Evolutionary conservation across 805 yeast species (phyloP).

Genomic region (Candida chauliodis): DNA sequence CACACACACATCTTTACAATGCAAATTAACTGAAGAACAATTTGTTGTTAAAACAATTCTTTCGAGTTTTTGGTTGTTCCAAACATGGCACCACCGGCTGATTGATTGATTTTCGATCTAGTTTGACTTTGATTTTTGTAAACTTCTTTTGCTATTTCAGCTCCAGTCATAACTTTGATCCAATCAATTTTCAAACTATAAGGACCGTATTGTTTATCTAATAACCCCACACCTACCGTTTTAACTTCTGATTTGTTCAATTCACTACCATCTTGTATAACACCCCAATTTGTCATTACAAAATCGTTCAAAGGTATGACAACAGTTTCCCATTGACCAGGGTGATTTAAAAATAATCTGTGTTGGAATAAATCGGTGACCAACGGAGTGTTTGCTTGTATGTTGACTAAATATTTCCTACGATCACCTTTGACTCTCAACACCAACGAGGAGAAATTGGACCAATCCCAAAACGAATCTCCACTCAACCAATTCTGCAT

Average conservation of each 20-base stretch:
- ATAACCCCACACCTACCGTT: constrained; percentile 73
- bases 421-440: constrained; percentile 70
- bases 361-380: constrained; percentile 81
- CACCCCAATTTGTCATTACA: constrained; percentile 82
- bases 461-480: constrained; percentile 64
- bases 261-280: constrained; percentile 44
- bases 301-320: constrained; percentile 74
- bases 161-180: constrained; percentile 65
- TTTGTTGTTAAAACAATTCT: constrained; percentile 5
- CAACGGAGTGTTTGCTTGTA: constrained; percentile 77
- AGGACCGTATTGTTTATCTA: constrained; percentile 77
- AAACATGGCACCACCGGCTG: constrained; percentile 8
- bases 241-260: constrained; percentile 63
- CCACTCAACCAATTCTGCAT: constrained; percentile 49
- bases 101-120: constrained; percentile 5
- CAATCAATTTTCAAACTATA: constrained; percentile 66
- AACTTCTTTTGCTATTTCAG: constrained; percentile 42
- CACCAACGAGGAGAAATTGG: constrained; percentile 56
- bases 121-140: constrained; percentile 22
- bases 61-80: constrained; percentile 4
- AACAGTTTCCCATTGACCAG: constrained; percentile 82
- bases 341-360: constrained; percentile 64
- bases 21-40: too few species aligned
- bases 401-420: constrained; percentile 71
- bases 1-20: too few species aligned